phyloP scores from a whole-genome alignment of 495 filamentous ascomycete species.

The Neurospora intermedia region DNA sequence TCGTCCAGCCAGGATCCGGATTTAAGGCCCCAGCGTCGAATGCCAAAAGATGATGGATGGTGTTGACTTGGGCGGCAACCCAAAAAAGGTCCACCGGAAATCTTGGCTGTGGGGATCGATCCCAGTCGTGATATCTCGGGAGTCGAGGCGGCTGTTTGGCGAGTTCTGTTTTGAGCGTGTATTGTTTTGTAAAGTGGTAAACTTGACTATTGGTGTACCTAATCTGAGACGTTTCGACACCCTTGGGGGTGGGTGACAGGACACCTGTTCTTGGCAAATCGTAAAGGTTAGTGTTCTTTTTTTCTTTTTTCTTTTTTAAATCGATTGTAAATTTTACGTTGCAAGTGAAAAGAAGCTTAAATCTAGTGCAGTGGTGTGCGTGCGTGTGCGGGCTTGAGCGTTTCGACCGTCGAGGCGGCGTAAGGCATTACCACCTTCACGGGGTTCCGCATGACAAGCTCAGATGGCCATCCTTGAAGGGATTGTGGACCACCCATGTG shows the following conservation, averaged over 20 bases:
- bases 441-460: constrained; percentile 3
- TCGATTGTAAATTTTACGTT: neutral
- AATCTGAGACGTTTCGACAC: constrained; percentile 15
- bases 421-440: neutral
- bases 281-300: neutral
- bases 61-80: neutral
- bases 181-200: neutral
- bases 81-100: neutral
- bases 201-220: too few relatives aligned
- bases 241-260: neutral
- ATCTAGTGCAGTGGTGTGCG: neutral
- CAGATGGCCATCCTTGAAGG: constrained; percentile 2
- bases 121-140: neutral
- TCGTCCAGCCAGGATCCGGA: neutral
- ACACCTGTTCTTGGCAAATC: constrained; percentile 8
- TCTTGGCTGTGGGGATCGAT: neutral
- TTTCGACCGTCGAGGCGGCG: neutral
- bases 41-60: neutral
- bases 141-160: neutral
- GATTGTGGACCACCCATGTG: neutral
- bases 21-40: neutral
- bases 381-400: neutral
- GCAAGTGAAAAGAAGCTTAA: constrained; percentile 13
- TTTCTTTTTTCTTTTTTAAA: neutral
- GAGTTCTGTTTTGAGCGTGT: neutral